phyloP scores from a whole-genome alignment of 1,284 basidiomycete genomes.

The Volvariella volvacea region DNA sequence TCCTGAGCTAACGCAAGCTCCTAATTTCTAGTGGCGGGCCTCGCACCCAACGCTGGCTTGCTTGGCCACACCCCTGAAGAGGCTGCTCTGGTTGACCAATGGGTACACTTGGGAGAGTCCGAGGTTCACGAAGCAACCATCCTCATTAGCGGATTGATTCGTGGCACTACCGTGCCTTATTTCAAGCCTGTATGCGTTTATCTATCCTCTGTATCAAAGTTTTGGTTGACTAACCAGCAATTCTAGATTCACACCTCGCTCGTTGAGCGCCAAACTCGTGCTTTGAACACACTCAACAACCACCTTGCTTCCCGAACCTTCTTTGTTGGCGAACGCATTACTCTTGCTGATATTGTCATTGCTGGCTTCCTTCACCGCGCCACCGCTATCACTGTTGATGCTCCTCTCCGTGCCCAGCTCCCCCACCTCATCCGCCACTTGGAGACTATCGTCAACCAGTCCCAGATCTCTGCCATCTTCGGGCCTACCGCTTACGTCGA shows the following conservation, averaged over 20 bases:
- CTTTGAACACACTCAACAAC: slow-evolving; percentile 64
- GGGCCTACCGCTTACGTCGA: slow-evolving; percentile 59
- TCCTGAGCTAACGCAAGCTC: slow-evolving; percentile 8
- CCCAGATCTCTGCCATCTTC: slow-evolving; percentile 63
- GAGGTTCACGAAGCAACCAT: slow-evolving; percentile 28
- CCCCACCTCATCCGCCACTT: slow-evolving; percentile 80
- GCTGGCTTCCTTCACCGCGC: slow-evolving; percentile 53
- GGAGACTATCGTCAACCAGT: slow-evolving; percentile 83
- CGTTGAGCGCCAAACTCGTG: slow-evolving; percentile 46
- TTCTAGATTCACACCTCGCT: slow-evolving; percentile 49
- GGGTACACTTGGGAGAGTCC: slow-evolving; percentile 34
- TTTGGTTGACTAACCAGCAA: slow-evolving; percentile 1
- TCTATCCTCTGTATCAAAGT: background rate
- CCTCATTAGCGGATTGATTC: slow-evolving; percentile 36
- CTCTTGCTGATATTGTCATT: slow-evolving; percentile 81
- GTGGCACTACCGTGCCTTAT: slow-evolving; percentile 38
- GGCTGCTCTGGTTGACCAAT: slow-evolving; percentile 40
- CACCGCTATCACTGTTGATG: slow-evolving; percentile 53
- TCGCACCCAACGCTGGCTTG: slow-evolving; percentile 38
- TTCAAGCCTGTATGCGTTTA: slow-evolving; percentile 50
- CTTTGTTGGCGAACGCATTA: slow-evolving; percentile 92
- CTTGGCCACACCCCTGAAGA: slow-evolving; percentile 32
- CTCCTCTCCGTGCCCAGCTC: slow-evolving; percentile 55
- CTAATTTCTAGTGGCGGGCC: slow-evolving; percentile 50
- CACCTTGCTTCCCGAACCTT: slow-evolving; percentile 80